Evolutionary conservation across 345 rosid genomes (phyloP).

Genomic region (Citrus cavaleriei): DNA sequence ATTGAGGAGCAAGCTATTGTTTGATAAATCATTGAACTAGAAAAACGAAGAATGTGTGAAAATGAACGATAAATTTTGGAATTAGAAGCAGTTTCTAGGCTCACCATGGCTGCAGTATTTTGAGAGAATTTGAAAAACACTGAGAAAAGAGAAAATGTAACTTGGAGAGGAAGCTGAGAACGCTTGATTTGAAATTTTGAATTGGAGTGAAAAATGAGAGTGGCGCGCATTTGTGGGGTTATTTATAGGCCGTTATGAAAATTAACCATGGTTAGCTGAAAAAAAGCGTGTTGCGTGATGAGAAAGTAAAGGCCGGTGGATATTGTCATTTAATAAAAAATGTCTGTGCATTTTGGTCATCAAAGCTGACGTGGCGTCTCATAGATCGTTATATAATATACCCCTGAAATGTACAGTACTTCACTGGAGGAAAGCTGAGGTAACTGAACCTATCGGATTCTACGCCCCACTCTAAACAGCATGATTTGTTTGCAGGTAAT

Average conservation of each 20-base stretch:
- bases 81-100: slow-evolving; percentile 17
- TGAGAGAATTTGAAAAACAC: slow-evolving; percentile 5
- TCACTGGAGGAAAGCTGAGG: background rate
- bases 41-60: background rate
- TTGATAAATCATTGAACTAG: background rate
- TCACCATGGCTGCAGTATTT: slow-evolving; percentile 45
- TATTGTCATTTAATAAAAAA: background rate
- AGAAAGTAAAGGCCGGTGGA: background rate
- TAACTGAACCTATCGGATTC: background rate
- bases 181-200: slow-evolving; percentile 28
- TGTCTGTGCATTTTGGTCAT: background rate
- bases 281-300: background rate
- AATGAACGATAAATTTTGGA: slow-evolving; percentile 1
- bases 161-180: background rate
- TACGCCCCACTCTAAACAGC: background rate
- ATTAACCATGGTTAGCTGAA: slow-evolving; percentile 12
- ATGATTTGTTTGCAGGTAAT: background rate
- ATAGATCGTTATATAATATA: background rate
- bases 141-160: background rate
- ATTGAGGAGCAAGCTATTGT: background rate
- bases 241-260: slow-evolving; percentile 7
- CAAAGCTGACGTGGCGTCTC: background rate
- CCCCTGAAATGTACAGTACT: background rate
- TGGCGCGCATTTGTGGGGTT: slow-evolving; percentile 24
- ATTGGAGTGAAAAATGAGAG: background rate